Evolutionary conservation across 768 basidiomycete genomes (phyloP).

Genomic region (Phanerodontia chrysosporium): DNA sequence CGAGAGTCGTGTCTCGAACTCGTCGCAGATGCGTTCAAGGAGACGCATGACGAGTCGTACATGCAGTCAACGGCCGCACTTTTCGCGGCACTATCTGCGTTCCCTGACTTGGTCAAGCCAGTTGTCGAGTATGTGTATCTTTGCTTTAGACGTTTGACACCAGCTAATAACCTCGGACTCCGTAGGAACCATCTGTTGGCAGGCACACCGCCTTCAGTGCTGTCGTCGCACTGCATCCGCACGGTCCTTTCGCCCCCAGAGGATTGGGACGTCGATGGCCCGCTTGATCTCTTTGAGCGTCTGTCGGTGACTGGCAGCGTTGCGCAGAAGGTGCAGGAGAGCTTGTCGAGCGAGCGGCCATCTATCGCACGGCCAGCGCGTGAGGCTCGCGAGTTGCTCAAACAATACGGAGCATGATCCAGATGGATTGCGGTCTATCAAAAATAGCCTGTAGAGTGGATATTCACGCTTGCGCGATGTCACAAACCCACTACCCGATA

Average conservation of each 20-base stretch:
- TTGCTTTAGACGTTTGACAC: background rate
- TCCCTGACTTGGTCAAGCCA: constrained; percentile 58
- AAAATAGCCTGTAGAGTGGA: too few relatives aligned
- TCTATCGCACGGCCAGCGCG: constrained; percentile 75
- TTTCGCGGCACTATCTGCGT: constrained; percentile 57
- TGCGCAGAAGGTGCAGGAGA: constrained; percentile 69
- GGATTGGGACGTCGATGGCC: constrained; percentile 32
- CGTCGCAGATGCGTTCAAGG: constrained; percentile 74
- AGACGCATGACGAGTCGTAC: constrained; percentile 67
- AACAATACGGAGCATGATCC: constrained; percentile 2
- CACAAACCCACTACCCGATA: too few relatives aligned
- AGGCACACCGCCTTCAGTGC: constrained; percentile 63
- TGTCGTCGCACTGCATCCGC: constrained; percentile 58
- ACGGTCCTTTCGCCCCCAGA: constrained; percentile 45
- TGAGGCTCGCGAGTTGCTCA: constrained; percentile 73
- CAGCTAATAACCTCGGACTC: constrained; percentile 3
- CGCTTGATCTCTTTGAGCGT: constrained; percentile 60
- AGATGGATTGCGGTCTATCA: too few relatives aligned
- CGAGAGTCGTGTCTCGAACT: constrained; percentile 72
- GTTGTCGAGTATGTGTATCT: constrained; percentile 58
- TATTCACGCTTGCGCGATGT: too few relatives aligned
- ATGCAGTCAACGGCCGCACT: constrained; percentile 59
- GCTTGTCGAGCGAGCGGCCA: constrained; percentile 64
- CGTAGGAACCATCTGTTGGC: constrained; percentile 56
- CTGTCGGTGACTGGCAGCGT: constrained; percentile 58